These are phyloP conservation scores for Lotus japonicus DNA, from an alignment of 306 rosid species.

Conservation along the genomic window DNA sequence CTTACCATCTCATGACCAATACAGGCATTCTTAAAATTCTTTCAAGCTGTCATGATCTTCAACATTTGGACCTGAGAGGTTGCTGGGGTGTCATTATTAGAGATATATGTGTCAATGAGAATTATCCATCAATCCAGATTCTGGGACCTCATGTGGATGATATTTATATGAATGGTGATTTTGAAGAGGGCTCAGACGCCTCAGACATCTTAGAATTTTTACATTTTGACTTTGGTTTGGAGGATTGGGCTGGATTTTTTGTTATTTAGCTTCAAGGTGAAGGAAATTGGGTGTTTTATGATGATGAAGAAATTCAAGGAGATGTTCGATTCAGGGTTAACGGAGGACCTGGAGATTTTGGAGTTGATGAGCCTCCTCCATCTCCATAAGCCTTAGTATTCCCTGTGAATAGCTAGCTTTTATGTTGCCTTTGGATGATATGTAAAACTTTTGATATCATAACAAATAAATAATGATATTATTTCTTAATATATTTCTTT, in stretches of 20 bases:
- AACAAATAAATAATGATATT: no score
- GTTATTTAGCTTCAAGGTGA: no score
- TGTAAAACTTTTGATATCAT: neutral
- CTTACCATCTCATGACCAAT: constrained; percentile 62
- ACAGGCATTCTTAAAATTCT: constrained; percentile 53
- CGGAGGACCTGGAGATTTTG: constrained; percentile 65
- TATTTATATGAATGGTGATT: constrained; percentile 42
- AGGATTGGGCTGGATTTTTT: no score
- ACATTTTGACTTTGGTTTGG: no score
- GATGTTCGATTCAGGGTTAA: no score
- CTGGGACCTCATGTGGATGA: constrained; percentile 68
- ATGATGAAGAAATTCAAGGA: no score
- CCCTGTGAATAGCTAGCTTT: constrained; percentile 25
- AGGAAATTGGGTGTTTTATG: no score
- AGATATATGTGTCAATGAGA: constrained; percentile 45
- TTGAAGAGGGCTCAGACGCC: constrained; percentile 60
- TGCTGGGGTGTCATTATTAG: constrained; percentile 81
- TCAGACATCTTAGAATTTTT: no score
- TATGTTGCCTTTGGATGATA: neutral
- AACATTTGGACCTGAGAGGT: constrained; percentile 75
- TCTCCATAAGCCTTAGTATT: constrained; percentile 47
- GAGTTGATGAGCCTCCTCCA: constrained; percentile 71
- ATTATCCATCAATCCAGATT: constrained; percentile 53
- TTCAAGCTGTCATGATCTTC: constrained; percentile 57
- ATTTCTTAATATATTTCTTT: no score